Evolutionary conservation across 106 monocot genomes (phyloP), one percentile per base, ranked within the genome.

Genomic region (Acorus calamus): DNA sequence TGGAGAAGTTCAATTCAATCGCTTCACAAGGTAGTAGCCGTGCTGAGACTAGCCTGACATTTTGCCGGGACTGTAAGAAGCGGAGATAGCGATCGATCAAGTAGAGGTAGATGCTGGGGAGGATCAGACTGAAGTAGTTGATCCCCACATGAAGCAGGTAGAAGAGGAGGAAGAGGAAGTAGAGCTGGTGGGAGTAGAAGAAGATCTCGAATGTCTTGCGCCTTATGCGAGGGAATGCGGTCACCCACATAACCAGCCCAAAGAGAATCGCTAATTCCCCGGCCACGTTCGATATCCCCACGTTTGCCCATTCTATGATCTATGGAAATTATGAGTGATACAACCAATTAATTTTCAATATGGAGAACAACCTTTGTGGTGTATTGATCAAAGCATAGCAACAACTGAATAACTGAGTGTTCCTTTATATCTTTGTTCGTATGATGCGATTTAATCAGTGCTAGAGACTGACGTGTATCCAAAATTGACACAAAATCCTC

Each of bases 121-220:
- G 89, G 52, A 77, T 63, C 4, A 43, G 44, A 60, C 56, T 66
- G 67, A 81, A 77, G 83, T 67, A 74, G 45, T 55, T 3, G 64
- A 93, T 70, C 3, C 93, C 81, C 2, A 89, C 67, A 49, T 89
- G 88, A 3, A 86, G 56, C 46, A 75, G 54, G 56, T 49, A 89
- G 77, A 93, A 89, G 69, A 93, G 11, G 44, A 93, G 60, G 78
- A 93, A 93, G 12, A 81, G 47, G 44, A 71, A 5, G 72, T 93
- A 93, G 55, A 93, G 74, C 2, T 89, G 78, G 57, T 93, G 93
- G n/a, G 74, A 65, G 83, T 89, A 89, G 80, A 81, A 93, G 79
- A 93, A 93, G 60, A 93, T 57, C 79, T 93, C 93, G 55, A 86
- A 93, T 44, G 64, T 62, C 49, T 79, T 86, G n/a, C 93, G 80